Percentiles rank a stretch among this genome's conserved stretches.
phyloP scores from a whole-genome alignment of 352 stramenopile genomes.

The Thalassiosira sp. region DNA sequence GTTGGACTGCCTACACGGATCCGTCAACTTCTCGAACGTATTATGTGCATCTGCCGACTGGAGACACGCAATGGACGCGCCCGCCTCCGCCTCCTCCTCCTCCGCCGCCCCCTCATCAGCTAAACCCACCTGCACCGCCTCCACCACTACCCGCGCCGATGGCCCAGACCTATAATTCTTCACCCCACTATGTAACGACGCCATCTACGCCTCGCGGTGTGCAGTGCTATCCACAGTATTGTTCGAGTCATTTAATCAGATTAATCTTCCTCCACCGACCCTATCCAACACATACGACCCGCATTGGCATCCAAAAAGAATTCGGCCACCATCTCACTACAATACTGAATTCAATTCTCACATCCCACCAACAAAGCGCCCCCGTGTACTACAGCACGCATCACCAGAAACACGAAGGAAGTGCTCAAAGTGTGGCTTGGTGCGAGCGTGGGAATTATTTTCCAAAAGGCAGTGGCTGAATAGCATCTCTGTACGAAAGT shows the following conservation, averaged over 20 bases:
- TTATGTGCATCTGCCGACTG: constrained; percentile 1
- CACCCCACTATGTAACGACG: background rate
- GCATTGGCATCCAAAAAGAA: background rate
- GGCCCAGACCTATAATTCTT: background rate
- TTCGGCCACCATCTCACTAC: background rate
- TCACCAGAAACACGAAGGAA: background rate
- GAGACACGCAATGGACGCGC: background rate
- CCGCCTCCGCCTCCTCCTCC: background rate
- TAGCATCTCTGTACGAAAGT: background rate
- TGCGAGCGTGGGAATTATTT: background rate
- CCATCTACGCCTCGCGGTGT: background rate
- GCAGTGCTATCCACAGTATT: background rate
- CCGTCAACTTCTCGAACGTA: background rate
- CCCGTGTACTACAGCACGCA: background rate
- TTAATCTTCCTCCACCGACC: background rate
- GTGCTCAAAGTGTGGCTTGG: background rate
- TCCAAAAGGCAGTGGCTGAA: background rate
- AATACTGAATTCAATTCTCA: background rate
- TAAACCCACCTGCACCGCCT: background rate
- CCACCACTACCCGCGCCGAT: background rate
- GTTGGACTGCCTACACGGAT: constrained; percentile 7
- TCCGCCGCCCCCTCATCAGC: background rate
- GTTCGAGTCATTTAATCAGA: background rate
- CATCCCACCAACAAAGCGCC: background rate
- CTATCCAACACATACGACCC: background rate